These are phyloP conservation scores for Quercus phellos DNA, from an alignment of 331 rosid species.

Conservation along the genomic window DNA sequence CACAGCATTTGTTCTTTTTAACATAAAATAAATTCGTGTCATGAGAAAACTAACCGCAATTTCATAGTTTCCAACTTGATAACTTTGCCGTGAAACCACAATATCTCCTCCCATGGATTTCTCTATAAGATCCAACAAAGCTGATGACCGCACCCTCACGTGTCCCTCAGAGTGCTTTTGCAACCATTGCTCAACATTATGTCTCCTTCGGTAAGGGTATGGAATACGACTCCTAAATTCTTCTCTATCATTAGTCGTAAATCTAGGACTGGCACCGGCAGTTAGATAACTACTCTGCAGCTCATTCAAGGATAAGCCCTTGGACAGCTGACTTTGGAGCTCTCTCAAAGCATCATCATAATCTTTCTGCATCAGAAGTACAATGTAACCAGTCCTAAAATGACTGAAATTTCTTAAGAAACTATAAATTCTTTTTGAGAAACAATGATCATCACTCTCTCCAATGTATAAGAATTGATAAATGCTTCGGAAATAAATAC, in stretches of 20 bases:
- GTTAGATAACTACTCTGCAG: constrained; percentile 7
- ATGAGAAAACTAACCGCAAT: constrained; percentile 30
- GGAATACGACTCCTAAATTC: constrained; percentile 14
- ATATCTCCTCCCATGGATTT: constrained; percentile 20
- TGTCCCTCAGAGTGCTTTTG: constrained; percentile 20
- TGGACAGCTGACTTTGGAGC: constrained; percentile 19
- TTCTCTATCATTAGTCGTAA: constrained; percentile 12
- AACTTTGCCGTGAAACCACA: constrained; percentile 20
- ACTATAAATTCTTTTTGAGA: background rate
- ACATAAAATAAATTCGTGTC: background rate
- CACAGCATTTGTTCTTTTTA: background rate
- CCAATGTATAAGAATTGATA: background rate
- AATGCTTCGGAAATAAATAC: background rate
- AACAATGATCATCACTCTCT: background rate
- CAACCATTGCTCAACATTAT: constrained; percentile 33
- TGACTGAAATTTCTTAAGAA: background rate
- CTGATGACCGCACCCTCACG: constrained; percentile 4
- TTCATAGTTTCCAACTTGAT: constrained; percentile 26
- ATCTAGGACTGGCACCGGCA: constrained; percentile 11
- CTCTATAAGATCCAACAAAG: constrained; percentile 26
- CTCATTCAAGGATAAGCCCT: constrained; percentile 26
- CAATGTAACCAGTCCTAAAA: background rate
- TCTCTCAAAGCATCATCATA: constrained; percentile 17
- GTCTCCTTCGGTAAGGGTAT: constrained; percentile 15
- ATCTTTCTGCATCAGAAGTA: constrained; percentile 21